phyloP scores from a whole-genome alignment of 768 basidiomycete species.

The Dioszegia hungarica region DNA sequence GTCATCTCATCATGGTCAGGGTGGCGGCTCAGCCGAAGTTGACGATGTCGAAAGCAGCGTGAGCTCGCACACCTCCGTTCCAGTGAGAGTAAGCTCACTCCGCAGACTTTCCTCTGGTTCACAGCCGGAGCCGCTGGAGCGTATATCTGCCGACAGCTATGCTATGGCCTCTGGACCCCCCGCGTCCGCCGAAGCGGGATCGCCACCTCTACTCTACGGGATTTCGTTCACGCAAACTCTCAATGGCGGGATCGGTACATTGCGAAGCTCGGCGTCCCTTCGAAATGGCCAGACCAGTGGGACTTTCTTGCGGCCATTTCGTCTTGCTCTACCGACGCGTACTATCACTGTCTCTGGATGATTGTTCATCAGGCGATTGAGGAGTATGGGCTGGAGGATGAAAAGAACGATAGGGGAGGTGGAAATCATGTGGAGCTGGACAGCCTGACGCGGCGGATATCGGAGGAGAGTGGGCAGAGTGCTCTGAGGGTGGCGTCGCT shows the following conservation, averaged over 20 bases:
- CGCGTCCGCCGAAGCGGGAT: conserved; percentile 72
- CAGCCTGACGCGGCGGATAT: conserved; percentile 19
- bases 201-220: conserved; percentile 60
- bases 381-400: conserved; percentile 74
- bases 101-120: conserved; percentile 56
- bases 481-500: conserved; percentile 85
- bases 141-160: conserved; percentile 74
- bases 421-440: conserved; percentile 62
- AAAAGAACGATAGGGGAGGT: conserved; percentile 40
- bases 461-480: conserved; percentile 71
- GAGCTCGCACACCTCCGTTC: not conserved
- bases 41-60: not conserved
- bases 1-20: not conserved
- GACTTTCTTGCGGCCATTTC: conserved; percentile 77
- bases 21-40: not conserved
- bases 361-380: conserved; percentile 73
- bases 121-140: conserved; percentile 77
- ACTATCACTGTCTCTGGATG: conserved; percentile 90
- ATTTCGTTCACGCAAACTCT: conserved; percentile 58
- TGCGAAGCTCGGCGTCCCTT: conserved; percentile 75
- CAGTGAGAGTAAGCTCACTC: not conserved
- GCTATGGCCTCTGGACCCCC: conserved; percentile 74
- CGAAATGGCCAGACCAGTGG: conserved; percentile 77
- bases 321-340: conserved; percentile 54
- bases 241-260: conserved; percentile 75